Evolutionary conservation across 2,329 filamentous ascomycete genomes (phyloP), one percentile per base, ranked within the genome.

Genomic region (Cytospora piceicola): DNA sequence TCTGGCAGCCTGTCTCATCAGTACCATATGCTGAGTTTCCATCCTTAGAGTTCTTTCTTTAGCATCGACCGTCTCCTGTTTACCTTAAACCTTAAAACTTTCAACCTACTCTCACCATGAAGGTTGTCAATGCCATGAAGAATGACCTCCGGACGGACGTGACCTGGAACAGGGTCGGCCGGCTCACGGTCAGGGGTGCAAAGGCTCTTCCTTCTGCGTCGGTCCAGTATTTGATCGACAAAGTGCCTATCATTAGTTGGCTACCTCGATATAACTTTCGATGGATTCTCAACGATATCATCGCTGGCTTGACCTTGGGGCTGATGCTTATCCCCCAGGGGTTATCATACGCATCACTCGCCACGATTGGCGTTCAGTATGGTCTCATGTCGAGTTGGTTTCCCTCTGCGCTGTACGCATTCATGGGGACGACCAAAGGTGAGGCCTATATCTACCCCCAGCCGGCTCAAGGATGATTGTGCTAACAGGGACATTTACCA

Each of bases 391-490:
- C 85, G 0, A 82, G 81, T 66, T 89, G 86, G 85, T 71, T 88
- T 8, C 86, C 86, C 0, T 81, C 83, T 1, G 78, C 80, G 0
- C 74, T 88, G 20, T 87, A 86, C 69, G 81, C 85, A 1, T 82
- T 88, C 63, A 85, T 88, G 78, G 86, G 85, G 0, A 87, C 86
- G 0, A 86, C 85, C 0, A 88, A 88, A 74, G 86, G 85, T 84
- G 67, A 70, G 73, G 49, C 12, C 29, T 20, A 12, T 17, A 51
- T n/a, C 24, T 6, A 32, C 9, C 52, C n/a, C 12, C 15, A 61
- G 15, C 42, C 32, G 15, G 20, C 39, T 14, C 66, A 69, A 27
- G 70, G 11, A 15, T 11, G 42, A 20, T 34, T 5, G 17, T 5
- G 17, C 55, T 66, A 5, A 65, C 49, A 22, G 30, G 15, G 7